A percentile compares a stretch with the other conserved stretches of the same genome.
Conservation (phyloP, 169 alveolate genomes). For the Eimeria brunetti region DNA sequence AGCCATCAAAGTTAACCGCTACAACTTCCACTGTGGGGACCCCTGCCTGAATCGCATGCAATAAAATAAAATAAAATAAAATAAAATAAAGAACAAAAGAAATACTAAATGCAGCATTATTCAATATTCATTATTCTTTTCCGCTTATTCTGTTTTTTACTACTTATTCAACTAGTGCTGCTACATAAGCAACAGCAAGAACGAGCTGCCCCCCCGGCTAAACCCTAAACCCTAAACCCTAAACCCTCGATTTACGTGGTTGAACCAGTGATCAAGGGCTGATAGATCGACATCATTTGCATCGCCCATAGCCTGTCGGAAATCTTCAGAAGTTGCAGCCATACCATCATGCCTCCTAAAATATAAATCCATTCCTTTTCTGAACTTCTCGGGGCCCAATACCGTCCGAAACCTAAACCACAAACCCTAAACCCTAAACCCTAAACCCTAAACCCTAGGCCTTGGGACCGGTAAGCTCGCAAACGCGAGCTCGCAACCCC, state of each 20-base stretch:
- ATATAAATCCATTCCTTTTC: conserved; percentile 93
- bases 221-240: conserved; percentile 2
- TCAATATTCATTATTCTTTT: neutral
- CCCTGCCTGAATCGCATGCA: conserved; percentile 74
- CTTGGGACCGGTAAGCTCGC: too few relatives aligned
- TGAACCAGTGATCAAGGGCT: conserved; percentile 93
- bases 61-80: too few relatives aligned
- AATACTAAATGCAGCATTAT: neutral
- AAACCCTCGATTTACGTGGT: conserved; percentile 83
- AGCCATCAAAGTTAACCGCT: conserved; percentile 80
- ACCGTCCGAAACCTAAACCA: conserved; percentile 87
- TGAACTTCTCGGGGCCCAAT: conserved; percentile 93
- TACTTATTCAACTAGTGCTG: too few relatives aligned
- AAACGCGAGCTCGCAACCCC: too few relatives aligned
- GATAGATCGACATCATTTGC: conserved; percentile 88
- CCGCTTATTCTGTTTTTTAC: too few relatives aligned
- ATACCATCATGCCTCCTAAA: conserved; percentile 91
- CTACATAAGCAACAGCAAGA: too few relatives aligned
- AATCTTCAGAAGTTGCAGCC: conserved; percentile 96
- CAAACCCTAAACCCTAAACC: too few relatives aligned
- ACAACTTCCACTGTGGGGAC: conserved; percentile 84
- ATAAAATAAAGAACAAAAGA: neutral
- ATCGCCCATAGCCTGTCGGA: conserved; percentile 93
- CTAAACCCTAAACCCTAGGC: too few relatives aligned
- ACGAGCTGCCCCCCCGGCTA: neutral